Conservation (phyloP, 495 filamentous ascomycete species). For the Podospora fimiseda region DNA sequence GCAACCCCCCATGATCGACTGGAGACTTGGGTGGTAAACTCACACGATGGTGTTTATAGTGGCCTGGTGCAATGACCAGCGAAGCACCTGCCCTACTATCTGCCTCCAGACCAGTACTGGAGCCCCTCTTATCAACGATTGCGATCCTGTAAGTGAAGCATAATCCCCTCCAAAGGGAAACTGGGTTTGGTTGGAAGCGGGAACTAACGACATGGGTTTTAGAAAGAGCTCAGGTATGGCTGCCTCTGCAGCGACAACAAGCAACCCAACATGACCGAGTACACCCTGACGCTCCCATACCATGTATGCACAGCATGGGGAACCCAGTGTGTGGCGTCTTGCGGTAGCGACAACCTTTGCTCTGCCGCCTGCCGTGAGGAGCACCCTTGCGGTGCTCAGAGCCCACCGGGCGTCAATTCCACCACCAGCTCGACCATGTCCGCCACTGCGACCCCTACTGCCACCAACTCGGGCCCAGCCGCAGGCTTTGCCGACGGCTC, state of each 20-base stretch:
- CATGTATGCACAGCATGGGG: slow-evolving; percentile 69
- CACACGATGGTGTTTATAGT: slow-evolving; percentile 36
- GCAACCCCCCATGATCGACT: too few relatives aligned
- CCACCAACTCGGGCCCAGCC: slow-evolving; percentile 33
- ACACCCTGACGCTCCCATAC: slow-evolving; percentile 81
- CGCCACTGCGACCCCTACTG: slow-evolving; percentile 34
- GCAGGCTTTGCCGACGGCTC: slow-evolving; percentile 44
- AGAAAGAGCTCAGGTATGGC: slow-evolving; percentile 61
- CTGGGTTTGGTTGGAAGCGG: too few relatives aligned
- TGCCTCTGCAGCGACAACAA: slow-evolving; percentile 71
- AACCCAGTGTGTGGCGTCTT: slow-evolving; percentile 61
- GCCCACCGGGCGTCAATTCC: slow-evolving; percentile 56
- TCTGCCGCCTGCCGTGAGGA: slow-evolving; percentile 57
- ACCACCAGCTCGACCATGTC: slow-evolving; percentile 44
- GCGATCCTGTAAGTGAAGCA: slow-evolving; percentile 69
- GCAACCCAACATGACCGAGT: slow-evolving; percentile 72
- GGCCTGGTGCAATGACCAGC: slow-evolving; percentile 65
- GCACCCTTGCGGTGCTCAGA: slow-evolving; percentile 75
- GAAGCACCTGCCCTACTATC: slow-evolving; percentile 64
- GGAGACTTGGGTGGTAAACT: too few relatives aligned
- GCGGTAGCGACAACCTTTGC: slow-evolving; percentile 54
- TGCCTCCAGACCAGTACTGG: slow-evolving; percentile 61
- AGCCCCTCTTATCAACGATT: slow-evolving; percentile 53
- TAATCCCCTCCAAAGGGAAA: too few relatives aligned
- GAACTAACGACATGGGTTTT: slow-evolving; percentile 9